A percentile compares a stretch with the other conserved stretches of the same genome.
phyloP scores from a whole-genome alignment of 768 basidiomycete species.

The Russula lepida region DNA sequence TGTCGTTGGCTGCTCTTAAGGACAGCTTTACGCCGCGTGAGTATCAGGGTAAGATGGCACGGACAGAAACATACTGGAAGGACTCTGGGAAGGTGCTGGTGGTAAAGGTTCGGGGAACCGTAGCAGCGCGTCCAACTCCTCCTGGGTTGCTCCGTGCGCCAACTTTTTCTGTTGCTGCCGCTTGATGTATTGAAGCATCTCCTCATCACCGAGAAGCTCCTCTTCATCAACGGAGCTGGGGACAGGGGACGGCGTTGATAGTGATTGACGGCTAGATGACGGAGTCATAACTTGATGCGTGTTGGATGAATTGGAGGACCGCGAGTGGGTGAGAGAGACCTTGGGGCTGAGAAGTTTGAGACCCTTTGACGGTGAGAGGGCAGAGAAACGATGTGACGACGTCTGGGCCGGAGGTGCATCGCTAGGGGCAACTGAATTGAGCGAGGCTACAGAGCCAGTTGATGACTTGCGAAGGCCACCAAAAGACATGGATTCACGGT shows the following conservation, averaged over 20 bases:
- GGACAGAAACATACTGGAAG: slow-evolving; percentile 48
- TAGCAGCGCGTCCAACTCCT: slow-evolving; percentile 80
- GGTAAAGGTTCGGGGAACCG: slow-evolving; percentile 87
- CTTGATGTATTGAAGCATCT: slow-evolving; percentile 92
- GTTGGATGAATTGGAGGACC: slow-evolving; percentile 47
- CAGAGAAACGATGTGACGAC: slow-evolving; percentile 62
- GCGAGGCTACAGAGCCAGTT: slow-evolving; percentile 68
- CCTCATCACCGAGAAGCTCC: slow-evolving; percentile 84
- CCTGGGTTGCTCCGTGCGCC: slow-evolving; percentile 73
- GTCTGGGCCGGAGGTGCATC: slow-evolving; percentile 23
- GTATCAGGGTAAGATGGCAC: not conserved
- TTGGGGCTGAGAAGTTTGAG: slow-evolving; percentile 78
- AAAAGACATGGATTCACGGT: slow-evolving; percentile 74
- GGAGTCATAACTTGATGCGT: slow-evolving; percentile 49
- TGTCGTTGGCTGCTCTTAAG: slow-evolving; percentile 59
- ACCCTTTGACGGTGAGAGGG: slow-evolving; percentile 77
- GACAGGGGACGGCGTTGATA: slow-evolving; percentile 80
- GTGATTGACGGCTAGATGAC: slow-evolving; percentile 63
- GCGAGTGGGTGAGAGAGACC: slow-evolving; percentile 51
- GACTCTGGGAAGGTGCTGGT: slow-evolving; percentile 56
- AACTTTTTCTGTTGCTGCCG: slow-evolving; percentile 85
- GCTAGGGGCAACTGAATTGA: slow-evolving; percentile 43
- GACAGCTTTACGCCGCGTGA: slow-evolving; percentile 38
- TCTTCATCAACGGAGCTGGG: slow-evolving; percentile 77
- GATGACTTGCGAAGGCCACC: slow-evolving; percentile 74